Conservation (phyloP, 495 filamentous ascomycete genomes). For the Lasiosphaeria hispida region DNA sequence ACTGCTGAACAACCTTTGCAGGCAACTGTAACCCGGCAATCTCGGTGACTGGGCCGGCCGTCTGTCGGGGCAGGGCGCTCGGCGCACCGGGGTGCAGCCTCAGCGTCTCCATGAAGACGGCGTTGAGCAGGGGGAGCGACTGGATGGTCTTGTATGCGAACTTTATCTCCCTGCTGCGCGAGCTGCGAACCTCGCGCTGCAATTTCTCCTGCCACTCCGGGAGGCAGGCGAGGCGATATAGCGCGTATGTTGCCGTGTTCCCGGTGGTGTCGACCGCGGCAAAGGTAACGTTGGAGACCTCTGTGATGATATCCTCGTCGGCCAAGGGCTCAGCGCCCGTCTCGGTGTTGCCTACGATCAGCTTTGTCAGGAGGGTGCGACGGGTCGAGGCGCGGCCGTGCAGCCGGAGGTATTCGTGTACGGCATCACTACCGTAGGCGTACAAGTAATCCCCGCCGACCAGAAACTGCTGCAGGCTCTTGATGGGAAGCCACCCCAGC, state of each 20-base stretch:
- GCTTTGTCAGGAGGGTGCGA: conserved; percentile 20
- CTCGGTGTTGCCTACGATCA: conserved; percentile 19
- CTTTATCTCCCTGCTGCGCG: background rate
- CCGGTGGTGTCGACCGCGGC: conserved; percentile 27
- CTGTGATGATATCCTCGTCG: conserved; percentile 21
- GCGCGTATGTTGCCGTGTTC: conserved; percentile 21
- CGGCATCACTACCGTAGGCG: conserved; percentile 18
- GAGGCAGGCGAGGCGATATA: conserved; percentile 21
- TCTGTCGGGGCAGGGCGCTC: conserved; percentile 8
- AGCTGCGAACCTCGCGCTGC: conserved; percentile 15
- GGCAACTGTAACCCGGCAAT: no score
- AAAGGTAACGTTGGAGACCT: conserved; percentile 26
- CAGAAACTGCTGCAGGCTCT: conserved; percentile 6
- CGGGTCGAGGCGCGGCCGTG: conserved; percentile 13
- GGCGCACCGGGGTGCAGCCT: conserved; percentile 9
- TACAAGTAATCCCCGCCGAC: conserved; percentile 8
- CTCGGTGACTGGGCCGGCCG: background rate
- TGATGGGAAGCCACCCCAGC: conserved; percentile 7
- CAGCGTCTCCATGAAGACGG: conserved; percentile 12
- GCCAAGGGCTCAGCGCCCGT: conserved; percentile 18
- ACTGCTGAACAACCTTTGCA: no score
- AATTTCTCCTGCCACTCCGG: conserved; percentile 24
- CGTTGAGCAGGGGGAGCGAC: conserved; percentile 10
- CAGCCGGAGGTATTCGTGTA: conserved; percentile 15
- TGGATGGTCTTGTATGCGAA: conserved; percentile 1